A percentile compares a stretch with the other conserved stretches of the same genome.
These are phyloP conservation scores for Aspergillus sergii DNA, from an alignment of 2,329 filamentous ascomycete species.

Conservation along the genomic window DNA sequence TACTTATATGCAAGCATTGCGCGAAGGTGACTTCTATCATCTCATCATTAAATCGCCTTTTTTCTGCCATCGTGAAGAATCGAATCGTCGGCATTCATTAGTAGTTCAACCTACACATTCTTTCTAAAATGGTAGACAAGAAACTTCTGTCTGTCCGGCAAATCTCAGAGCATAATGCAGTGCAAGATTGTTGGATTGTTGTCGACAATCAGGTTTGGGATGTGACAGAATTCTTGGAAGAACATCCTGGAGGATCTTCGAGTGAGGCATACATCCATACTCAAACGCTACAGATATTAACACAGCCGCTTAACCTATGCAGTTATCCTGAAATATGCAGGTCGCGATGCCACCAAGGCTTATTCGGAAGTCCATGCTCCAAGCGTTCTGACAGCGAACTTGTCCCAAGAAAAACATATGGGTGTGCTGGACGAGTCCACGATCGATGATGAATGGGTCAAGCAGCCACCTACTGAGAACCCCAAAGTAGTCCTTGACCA, in stretches of 20 bases:
- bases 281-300: not conserved
- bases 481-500: slow-evolving; percentile 29
- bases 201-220: slow-evolving; percentile 70
- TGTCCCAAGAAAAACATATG: slow-evolving; percentile 49
- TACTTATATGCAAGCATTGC: not conserved
- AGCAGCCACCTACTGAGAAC: slow-evolving; percentile 39
- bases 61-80: not conserved
- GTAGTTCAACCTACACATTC: not conserved
- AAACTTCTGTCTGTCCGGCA: slow-evolving; percentile 46
- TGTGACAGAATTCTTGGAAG: slow-evolving; percentile 65
- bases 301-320: not conserved
- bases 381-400: slow-evolving; percentile 48
- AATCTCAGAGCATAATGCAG: slow-evolving; percentile 52
- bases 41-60: not conserved
- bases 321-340: slow-evolving; percentile 52
- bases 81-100: not conserved
- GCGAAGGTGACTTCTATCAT: not conserved
- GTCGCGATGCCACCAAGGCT: slow-evolving; percentile 48
- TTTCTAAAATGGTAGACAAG: slow-evolving; percentile 29
- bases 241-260: slow-evolving; percentile 62
- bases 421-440: slow-evolving; percentile 54
- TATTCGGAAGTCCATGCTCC: slow-evolving; percentile 52
- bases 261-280: slow-evolving; percentile 40
- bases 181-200: slow-evolving; percentile 66
- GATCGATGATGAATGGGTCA: slow-evolving; percentile 53